Evolutionary conservation across 768 basidiomycete species (phyloP), one percentile per base, ranked within the genome.

Genomic region (Psilocybe tampanensis): DNA sequence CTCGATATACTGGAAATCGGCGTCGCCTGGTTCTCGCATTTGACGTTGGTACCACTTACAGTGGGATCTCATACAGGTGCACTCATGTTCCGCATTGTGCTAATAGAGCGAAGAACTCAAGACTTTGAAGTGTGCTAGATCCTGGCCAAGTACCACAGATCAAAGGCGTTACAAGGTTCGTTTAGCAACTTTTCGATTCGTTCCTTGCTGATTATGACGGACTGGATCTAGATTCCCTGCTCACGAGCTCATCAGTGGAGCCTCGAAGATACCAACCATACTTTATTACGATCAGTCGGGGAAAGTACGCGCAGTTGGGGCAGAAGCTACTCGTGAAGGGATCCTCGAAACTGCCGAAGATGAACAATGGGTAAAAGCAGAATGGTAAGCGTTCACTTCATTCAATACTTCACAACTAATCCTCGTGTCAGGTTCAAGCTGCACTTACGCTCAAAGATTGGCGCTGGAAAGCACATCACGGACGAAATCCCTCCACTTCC

Each of bases 241-340:
- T 13, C 67, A 66, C 34, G 62, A 66, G 43, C 41, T 54, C 19
- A 57, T 55, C 18, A 54, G 55, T 39, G 66, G 77, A 3, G 75
- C 76, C 52, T 76, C 73, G 48, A 82, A 81, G 63, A 79, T 82
- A 52, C 81, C 81, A 3, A 76, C 78, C 19, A 71, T 81, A 48
- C 56, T 82, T 11, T 83, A 76, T 61, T 82, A 82, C 54, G 76
- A 79, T 54, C 60, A 68, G 32, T 58, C 64, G 6, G 80, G 80
- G 0, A 60, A 60, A 0, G 70, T 77, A n/a, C 68, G 71, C 47
- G 76, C 79, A 7, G 72, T 75, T 33, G 80, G 80, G 19, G 80
- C 80, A 15, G 80, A 81, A 63, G 75, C 80, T 1, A 65, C 71
- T 21, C 68, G 70, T 13, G 74, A 80, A 26, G 72, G 72, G 23